Evolutionary conservation across 768 basidiomycete species (phyloP).

Genomic region (Lentinula aciculospora): DNA sequence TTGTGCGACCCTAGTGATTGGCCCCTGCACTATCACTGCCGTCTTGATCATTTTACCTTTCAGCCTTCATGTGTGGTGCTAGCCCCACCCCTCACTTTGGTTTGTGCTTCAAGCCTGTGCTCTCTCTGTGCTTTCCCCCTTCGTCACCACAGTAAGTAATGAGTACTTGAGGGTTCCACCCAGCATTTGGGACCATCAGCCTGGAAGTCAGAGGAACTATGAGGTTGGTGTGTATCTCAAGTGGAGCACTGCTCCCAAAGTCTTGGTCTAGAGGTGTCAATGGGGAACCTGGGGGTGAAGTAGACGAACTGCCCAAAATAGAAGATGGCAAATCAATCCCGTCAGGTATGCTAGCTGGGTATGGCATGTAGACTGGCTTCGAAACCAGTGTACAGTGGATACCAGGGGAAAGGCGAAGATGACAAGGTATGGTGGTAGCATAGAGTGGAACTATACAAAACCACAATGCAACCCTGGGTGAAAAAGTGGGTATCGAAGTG

Average conservation of each 20-base stretch:
- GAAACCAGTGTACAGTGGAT: not conserved
- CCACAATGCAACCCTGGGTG: not conserved
- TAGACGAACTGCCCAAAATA: not conserved
- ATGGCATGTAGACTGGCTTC: not conserved
- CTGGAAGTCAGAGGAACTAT: not conserved
- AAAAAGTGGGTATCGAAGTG: not conserved
- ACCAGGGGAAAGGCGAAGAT: not conserved
- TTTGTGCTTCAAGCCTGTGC: too few relatives aligned
- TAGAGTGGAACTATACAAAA: not conserved
- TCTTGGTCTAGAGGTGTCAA: not conserved
- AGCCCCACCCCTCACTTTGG: too few relatives aligned
- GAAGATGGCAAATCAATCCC: not conserved
- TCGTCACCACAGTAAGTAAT: not conserved
- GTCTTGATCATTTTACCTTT: too few relatives aligned
- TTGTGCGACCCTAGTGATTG: too few relatives aligned
- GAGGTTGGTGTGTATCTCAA: too few relatives aligned
- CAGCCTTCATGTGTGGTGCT: too few relatives aligned
- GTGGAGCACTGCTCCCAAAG: not conserved
- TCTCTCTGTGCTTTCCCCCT: too few relatives aligned
- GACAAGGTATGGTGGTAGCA: not conserved
- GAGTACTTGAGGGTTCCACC: not conserved
- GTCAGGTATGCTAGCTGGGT: not conserved
- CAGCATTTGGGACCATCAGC: not conserved
- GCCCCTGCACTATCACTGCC: too few relatives aligned
- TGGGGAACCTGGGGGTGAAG: not conserved